phyloP scores from a whole-genome alignment of 2,329 filamentous ascomycete genomes.

The Pestalotiopsis sp. region DNA sequence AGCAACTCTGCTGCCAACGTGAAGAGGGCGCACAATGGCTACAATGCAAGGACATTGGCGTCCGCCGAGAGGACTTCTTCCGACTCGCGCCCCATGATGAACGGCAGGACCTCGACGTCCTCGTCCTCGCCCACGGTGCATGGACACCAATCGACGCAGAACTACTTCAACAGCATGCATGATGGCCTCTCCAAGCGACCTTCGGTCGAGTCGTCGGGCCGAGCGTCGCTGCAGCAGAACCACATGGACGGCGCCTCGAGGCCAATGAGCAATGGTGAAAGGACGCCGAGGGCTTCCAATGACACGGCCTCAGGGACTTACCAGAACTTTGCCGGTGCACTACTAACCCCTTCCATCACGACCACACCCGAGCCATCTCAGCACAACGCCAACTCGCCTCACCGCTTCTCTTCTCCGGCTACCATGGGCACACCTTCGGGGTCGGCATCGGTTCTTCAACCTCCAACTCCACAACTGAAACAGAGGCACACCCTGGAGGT shows the following conservation, averaged over 20 bases:
- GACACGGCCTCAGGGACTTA: conserved; percentile 20
- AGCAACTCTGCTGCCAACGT: background rate
- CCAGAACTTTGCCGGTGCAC: conserved; percentile 20
- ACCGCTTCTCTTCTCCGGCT: conserved; percentile 66
- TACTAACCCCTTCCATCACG: conserved; percentile 19
- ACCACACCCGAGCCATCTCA: conserved; percentile 27
- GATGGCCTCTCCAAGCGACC: conserved; percentile 33
- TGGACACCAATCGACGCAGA: conserved; percentile 24
- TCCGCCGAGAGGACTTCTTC: conserved; percentile 4
- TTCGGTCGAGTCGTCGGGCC: conserved; percentile 36
- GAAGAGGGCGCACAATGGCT: background rate
- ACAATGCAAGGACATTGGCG: conserved; percentile 1
- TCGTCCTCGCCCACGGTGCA: conserved; percentile 32
- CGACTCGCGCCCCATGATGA: conserved; percentile 13
- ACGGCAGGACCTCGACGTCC: conserved; percentile 11
- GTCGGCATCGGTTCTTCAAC: conserved; percentile 50
- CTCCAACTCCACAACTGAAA: conserved; percentile 63
- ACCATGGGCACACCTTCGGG: conserved; percentile 38
- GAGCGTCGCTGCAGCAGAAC: conserved; percentile 33
- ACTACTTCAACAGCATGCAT: conserved; percentile 20
- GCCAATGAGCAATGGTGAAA: conserved; percentile 31
- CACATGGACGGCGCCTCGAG: conserved; percentile 33
- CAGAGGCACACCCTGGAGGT: conserved; percentile 90
- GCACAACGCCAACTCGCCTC: conserved; percentile 39
- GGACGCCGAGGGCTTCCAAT: conserved; percentile 20